Conservation (phyloP, 148 eudicot species). For the Nyssa sinensis region DNA sequence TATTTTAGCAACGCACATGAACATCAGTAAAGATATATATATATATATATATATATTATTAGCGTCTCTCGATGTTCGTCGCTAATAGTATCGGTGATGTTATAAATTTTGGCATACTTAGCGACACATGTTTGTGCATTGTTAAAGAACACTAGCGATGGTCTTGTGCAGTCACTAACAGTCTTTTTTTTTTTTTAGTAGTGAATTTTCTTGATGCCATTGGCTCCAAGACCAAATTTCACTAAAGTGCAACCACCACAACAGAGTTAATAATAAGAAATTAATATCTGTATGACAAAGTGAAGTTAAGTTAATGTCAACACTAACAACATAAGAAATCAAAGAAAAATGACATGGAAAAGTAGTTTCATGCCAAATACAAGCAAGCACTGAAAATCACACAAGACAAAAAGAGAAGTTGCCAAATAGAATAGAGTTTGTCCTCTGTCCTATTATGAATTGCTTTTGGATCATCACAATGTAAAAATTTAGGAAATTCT, state of each 20-base stretch:
- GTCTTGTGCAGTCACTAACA: too few relatives aligned
- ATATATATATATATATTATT: too few relatives aligned
- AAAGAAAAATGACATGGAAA: conserved; percentile 4
- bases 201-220: not conserved
- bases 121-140: too few relatives aligned
- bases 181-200: too few relatives aligned
- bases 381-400: conserved; percentile 7
- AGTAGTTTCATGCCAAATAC: not conserved
- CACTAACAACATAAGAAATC: not conserved
- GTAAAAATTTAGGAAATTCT: not conserved
- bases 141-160: too few relatives aligned
- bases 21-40: too few relatives aligned
- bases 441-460: not conserved
- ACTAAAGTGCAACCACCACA: conserved; percentile 4
- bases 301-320: not conserved
- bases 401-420: conserved; percentile 19
- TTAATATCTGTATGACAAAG: too few relatives aligned
- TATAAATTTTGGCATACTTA: too few relatives aligned
- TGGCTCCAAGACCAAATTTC: not conserved
- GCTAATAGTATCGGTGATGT: too few relatives aligned
- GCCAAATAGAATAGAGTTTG: not conserved
- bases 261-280: not conserved
- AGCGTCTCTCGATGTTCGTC: too few relatives aligned
- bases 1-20: too few relatives aligned
- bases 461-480: conserved; percentile 10